Evolutionary conservation across 768 basidiomycete genomes (phyloP).

Genomic region (Xerocomellus intermedius): DNA sequence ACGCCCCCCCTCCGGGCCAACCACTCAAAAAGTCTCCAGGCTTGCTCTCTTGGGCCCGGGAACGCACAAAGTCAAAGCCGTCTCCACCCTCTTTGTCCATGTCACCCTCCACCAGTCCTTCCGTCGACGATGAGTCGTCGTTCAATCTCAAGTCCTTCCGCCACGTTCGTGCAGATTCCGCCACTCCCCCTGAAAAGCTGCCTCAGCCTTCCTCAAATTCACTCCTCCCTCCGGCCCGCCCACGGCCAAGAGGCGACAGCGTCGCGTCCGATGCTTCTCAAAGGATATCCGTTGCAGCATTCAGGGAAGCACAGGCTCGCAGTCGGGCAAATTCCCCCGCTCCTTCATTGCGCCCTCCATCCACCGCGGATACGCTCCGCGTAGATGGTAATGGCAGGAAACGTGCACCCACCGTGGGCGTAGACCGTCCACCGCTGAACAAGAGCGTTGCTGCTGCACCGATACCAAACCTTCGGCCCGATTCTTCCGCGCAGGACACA

Average conservation of each 20-base stretch:
- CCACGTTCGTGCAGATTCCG: constrained; percentile 53
- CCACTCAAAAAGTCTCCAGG: constrained; percentile 36
- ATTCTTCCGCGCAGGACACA: constrained; percentile 18
- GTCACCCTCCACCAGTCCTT: constrained; percentile 24
- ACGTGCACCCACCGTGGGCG: constrained; percentile 27
- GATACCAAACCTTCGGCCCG: constrained; percentile 9
- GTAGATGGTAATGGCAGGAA: constrained; percentile 23
- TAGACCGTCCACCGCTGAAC: constrained; percentile 15
- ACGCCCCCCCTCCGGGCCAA: constrained; percentile 19
- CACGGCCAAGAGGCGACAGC: constrained; percentile 59
- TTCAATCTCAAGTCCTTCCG: constrained; percentile 78
- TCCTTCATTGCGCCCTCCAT: constrained; percentile 47
- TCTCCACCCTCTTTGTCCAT: constrained; percentile 33
- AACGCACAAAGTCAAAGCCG: constrained; percentile 37
- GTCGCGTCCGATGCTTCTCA: constrained; percentile 64
- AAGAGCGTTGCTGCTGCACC: constrained; percentile 11
- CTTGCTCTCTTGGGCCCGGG: constrained; percentile 35
- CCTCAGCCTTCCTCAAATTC: constrained; percentile 25
- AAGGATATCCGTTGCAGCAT: constrained; percentile 78
- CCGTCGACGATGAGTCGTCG: constrained; percentile 34
- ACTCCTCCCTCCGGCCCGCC: constrained; percentile 37
- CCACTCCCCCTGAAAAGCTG: constrained; percentile 16
- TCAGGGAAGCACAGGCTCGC: constrained; percentile 73
- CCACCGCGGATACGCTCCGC: constrained; percentile 31
- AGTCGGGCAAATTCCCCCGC: constrained; percentile 59